Evolutionary conservation across 2,329 filamentous ascomycete genomes (phyloP).

Genomic region (Fusarium sp.): DNA sequence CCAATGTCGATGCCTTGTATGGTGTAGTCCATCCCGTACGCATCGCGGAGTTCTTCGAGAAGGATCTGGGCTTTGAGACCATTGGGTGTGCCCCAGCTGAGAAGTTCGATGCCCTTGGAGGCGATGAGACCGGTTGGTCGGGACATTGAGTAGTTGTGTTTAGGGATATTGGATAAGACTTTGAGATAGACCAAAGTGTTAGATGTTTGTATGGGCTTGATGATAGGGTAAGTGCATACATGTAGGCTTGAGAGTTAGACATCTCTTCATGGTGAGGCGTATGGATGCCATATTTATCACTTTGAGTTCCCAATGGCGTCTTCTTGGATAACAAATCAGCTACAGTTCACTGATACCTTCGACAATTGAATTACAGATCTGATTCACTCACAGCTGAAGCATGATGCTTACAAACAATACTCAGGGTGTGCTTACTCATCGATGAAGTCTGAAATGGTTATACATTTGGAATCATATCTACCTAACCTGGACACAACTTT

Average conservation of each 20-base stretch:
- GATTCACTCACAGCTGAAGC: background rate
- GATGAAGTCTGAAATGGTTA: background rate
- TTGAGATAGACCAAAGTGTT: background rate
- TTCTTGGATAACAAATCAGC: background rate
- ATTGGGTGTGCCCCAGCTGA: constrained; percentile 68
- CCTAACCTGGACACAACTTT: background rate
- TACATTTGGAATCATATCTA: constrained; percentile 11
- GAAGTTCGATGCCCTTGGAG: constrained; percentile 72
- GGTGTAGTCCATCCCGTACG: constrained; percentile 71
- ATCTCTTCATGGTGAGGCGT: background rate
- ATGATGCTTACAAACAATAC: background rate
- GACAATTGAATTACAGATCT: background rate
- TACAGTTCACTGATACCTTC: background rate
- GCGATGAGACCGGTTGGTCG: constrained; percentile 67
- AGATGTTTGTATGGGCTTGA: background rate
- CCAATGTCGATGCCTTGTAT: constrained; percentile 69
- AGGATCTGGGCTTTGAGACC: constrained; percentile 70
- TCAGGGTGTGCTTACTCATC: constrained; percentile 24
- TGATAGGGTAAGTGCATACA: background rate
- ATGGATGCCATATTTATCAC: constrained; percentile 5
- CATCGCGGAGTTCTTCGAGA: constrained; percentile 74
- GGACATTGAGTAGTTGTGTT: constrained; percentile 42
- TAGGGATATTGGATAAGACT: background rate
- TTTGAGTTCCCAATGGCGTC: background rate
- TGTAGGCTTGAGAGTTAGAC: background rate